Evolutionary conservation across 257 asterid genomes (phyloP), one percentile per base, ranked within the genome.

Genomic region (Nicotiana otophora): DNA sequence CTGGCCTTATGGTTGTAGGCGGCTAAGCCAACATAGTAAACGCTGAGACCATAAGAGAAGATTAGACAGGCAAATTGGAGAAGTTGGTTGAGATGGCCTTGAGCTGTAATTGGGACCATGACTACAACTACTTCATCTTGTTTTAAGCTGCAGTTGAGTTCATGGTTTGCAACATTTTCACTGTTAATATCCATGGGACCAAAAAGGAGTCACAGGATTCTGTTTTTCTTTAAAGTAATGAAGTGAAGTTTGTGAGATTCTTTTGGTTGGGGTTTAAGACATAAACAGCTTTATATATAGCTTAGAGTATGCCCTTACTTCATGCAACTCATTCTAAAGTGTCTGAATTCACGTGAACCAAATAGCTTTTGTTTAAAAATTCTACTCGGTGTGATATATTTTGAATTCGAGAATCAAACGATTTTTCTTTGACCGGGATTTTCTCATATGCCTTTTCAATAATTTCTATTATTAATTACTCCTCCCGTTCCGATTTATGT

Each of bases 1-100:
- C 60, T 77, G 78, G 90, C 95, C 70, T 91, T 91, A 61, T 86
- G 91, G 84, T 81, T 88, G 87, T 84, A 86, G 84, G 74, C 63
- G 39, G 92, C 70, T 5, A 91, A 78, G 83, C 87, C 85, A 0
- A 85, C 86, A 26, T 85, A 89, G 87, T 86, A 62, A 10, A 89
- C 88, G 7, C 90, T 87, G 19, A 87, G 82, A 10, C 17, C 39
- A 84, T 65, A 53, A 6, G 91, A 63, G 81, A 92, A 81, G 15
- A 87, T 28, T 60, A 91, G 82, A 57, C 82, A 77, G 33, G 89
- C 82, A 82, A 87, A 75, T 65, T 89, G 92, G 11, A 90, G 88
- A 33, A 89, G 84, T 77, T 89, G 92, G 26, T 89, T 89, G 61
- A 88, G 90, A 84, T 84, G 86, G 54, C 86, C 86, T 78, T 84